Conservation (phyloP, 2,329 filamentous ascomycete genomes). For the Hypomyces perniciosus region DNA sequence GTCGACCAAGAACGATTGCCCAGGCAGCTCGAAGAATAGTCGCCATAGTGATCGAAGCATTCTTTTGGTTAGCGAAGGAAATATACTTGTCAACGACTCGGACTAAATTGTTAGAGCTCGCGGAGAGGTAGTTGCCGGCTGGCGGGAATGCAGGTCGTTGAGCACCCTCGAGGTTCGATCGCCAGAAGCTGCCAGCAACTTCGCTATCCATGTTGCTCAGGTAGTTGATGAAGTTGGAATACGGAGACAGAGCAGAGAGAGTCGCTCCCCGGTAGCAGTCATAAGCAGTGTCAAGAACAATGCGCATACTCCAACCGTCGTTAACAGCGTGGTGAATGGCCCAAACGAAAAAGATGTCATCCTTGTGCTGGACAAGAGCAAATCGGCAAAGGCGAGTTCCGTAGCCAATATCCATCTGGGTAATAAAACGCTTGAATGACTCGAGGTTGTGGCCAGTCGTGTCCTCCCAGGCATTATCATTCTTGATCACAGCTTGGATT, state of each 20-base stretch:
- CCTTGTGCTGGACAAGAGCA: conserved; percentile 4
- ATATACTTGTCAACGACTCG: neutral
- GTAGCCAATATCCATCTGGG: conserved; percentile 1
- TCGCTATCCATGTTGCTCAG: conserved; percentile 3
- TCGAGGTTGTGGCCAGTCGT: conserved; percentile 1
- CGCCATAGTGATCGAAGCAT: conserved; percentile 3
- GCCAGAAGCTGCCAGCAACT: conserved; percentile 8
- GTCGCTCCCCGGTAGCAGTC: neutral
- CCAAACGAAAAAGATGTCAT: conserved; percentile 12
- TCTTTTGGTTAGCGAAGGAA: neutral
- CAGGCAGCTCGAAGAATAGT: conserved; percentile 7
- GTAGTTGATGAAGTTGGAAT: conserved; percentile 11
- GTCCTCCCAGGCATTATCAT: conserved; percentile 7
- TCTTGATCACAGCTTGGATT: conserved; percentile 13
- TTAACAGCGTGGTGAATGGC: conserved; percentile 17
- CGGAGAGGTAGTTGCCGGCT: neutral
- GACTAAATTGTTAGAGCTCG: neutral
- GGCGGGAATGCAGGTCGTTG: conserved; percentile 5
- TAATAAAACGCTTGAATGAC: neutral
- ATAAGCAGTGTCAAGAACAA: conserved; percentile 8
- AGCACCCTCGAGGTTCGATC: conserved; percentile 3
- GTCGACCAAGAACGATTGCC: conserved; percentile 4
- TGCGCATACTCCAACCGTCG: conserved; percentile 15
- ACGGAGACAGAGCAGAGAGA: neutral
- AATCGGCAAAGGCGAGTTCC: conserved; percentile 6